Conservation (phyloP, 1,284 basidiomycete species). For the Takashimella tepidaria region DNA sequence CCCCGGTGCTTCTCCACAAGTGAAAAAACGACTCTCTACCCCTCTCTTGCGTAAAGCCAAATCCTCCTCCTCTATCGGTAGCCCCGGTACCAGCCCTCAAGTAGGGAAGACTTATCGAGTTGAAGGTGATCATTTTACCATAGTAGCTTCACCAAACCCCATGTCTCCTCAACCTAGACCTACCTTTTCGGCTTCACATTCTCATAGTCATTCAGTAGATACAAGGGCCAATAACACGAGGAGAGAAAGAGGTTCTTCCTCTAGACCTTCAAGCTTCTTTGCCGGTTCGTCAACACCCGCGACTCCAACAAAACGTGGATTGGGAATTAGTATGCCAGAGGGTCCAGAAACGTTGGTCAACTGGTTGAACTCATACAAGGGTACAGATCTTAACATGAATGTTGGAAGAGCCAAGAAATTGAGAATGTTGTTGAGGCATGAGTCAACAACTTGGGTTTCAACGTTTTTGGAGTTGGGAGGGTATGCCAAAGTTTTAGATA, state of each 20-base stretch:
- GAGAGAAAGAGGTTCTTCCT: background rate
- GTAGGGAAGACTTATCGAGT: slow-evolving; percentile 33
- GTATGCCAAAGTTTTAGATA: slow-evolving; percentile 72
- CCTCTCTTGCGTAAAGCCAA: slow-evolving; percentile 40
- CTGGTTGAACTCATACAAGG: slow-evolving; percentile 34
- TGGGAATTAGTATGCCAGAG: slow-evolving; percentile 33
- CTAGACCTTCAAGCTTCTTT: slow-evolving; percentile 6
- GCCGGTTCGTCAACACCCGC: background rate
- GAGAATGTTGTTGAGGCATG: slow-evolving; percentile 70
- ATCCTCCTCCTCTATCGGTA: slow-evolving; percentile 28
- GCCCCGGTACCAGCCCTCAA: slow-evolving; percentile 15
- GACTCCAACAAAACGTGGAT: slow-evolving; percentile 14
- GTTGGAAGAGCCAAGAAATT: slow-evolving; percentile 45
- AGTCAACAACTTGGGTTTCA: slow-evolving; percentile 82
- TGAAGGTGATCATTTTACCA: slow-evolving; percentile 34
- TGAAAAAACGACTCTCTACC: slow-evolving; percentile 33
- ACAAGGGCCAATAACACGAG: background rate
- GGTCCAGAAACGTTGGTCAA: slow-evolving; percentile 31
- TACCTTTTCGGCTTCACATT: background rate
- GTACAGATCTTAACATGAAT: slow-evolving; percentile 43
- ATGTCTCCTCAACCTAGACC: slow-evolving; percentile 10
- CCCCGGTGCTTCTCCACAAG: slow-evolving; percentile 17
- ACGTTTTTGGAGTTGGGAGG: slow-evolving; percentile 81
- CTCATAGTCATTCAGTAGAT: background rate
- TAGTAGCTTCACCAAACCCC: slow-evolving; percentile 31